Evolutionary conservation across 2,329 filamentous ascomycete genomes (phyloP), one percentile per base, ranked within the genome.

Genomic region (Penicillium freii): DNA sequence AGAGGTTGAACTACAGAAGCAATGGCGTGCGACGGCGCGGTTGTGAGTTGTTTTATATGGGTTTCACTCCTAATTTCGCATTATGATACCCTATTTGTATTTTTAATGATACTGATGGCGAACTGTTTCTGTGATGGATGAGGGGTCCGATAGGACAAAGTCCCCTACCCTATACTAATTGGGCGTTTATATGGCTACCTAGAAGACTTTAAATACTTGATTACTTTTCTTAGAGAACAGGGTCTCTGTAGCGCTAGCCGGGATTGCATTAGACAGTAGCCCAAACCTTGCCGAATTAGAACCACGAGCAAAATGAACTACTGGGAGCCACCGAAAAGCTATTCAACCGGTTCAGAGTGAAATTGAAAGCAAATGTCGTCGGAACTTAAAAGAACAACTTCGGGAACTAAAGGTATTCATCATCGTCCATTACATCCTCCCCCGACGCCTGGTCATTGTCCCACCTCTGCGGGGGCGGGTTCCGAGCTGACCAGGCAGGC

Each of bases 1-100:
- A 6, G 77, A 79, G 64, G 65, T 63, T 39, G 66, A 70, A 19
- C 58, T 77, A 25, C 56, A 66, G 48, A 66, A 58, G 49, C 59
- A 68, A 52, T 74, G 70, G 70, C 63, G 51, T 39, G 68, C 69
- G 54, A 70, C 58, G 49, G 67, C 74, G n/a, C 69, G 64, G 34
- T 55, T 75, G 51, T 75, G 58, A 69, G 51, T 40, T 33, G 11
- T 17, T 19, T 21, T 29, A 2, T 2, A n/a, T 23, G 6, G 17
- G 31, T 21, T 25, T 38, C 5, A 13, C 13, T n/a, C 3, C 5
- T 21, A 6, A 2, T 45, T 23, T 17, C 10, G 9, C 33, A 10
- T 33, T 3, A 11, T 31, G 5, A 46, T 53, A 54, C 44, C 51
- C 50, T 36, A 3, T 49, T 23, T 43, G 9, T 34, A 23, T n/a